Conservation (phyloP, 169 alveolate species). For the Plasmodium vivax region DNA sequence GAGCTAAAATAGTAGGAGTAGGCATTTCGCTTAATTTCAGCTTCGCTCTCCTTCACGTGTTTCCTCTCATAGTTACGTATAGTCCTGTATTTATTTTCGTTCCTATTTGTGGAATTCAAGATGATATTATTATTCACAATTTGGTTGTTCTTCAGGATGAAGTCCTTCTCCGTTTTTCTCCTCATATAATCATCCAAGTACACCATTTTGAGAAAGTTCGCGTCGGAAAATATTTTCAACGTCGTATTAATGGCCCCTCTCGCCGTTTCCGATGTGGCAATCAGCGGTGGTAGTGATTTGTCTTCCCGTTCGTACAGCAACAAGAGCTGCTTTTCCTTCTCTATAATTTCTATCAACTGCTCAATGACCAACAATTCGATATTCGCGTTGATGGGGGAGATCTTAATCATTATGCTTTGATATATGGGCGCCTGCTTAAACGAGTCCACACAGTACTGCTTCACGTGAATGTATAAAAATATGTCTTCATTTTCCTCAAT, state of each 20-base stretch:
- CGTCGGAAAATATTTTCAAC: constrained; percentile 52
- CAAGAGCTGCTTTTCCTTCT: constrained; percentile 82
- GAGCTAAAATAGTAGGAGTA: constrained; percentile 60
- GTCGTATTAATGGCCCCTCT: constrained; percentile 53
- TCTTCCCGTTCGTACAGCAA: constrained; percentile 35
- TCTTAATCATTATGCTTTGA: constrained; percentile 82
- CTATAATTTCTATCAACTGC: constrained; percentile 87
- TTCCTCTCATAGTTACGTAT: background rate
- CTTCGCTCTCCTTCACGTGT: background rate
- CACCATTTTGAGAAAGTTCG: constrained; percentile 21
- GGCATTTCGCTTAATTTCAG: constrained; percentile 22
- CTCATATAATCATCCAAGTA: constrained; percentile 29
- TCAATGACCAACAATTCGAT: constrained; percentile 91
- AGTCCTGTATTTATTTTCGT: constrained; percentile 1
- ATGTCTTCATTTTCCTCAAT: constrained; percentile 85
- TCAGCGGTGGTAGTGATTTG: constrained; percentile 71
- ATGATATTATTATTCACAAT: constrained; percentile 8
- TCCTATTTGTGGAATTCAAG: background rate
- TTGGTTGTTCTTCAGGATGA: constrained; percentile 8
- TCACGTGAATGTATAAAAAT: constrained; percentile 84
- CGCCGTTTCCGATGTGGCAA: constrained; percentile 55
- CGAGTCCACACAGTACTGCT: constrained; percentile 80
- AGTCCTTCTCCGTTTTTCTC: constrained; percentile 11
- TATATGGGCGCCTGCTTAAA: constrained; percentile 84
- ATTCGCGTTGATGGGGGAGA: constrained; percentile 88